phyloP scores from a whole-genome alignment of 2,329 filamentous ascomycete species.

The Ophiostoma australiae region DNA sequence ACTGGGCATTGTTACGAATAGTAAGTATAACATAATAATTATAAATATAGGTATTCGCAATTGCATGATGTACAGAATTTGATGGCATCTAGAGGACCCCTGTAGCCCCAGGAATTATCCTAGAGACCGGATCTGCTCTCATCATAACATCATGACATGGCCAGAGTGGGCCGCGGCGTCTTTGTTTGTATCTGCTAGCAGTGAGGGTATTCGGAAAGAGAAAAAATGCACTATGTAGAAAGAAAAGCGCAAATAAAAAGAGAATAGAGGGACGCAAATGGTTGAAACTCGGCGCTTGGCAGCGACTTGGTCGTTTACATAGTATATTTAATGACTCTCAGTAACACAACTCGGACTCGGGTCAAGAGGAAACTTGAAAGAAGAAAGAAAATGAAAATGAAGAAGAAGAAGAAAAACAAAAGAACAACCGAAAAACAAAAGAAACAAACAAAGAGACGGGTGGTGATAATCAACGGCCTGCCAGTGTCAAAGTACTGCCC shows the following conservation, averaged over 20 bases:
- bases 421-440: not conserved
- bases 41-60: not conserved
- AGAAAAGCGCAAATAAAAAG: not conserved
- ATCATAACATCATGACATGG: not conserved
- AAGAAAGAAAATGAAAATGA: no score
- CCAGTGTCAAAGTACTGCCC: not conserved
- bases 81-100: not conserved
- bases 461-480: not conserved
- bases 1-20: no score
- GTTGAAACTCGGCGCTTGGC: not conserved
- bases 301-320: not conserved
- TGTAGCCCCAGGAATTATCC: conserved; percentile 1
- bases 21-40: no score
- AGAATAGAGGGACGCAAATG: not conserved
- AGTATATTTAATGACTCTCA: no score
- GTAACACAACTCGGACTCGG: no score
- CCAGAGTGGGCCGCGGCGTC: not conserved
- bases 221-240: no score
- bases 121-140: not conserved
- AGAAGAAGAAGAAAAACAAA: not conserved
- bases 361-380: no score
- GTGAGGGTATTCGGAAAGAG: not conserved
- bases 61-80: not conserved
- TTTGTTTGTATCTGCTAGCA: conserved; percentile 2
- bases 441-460: not conserved